phyloP scores from a whole-genome alignment of 768 basidiomycete genomes.

The Pulveroboletus frians region DNA sequence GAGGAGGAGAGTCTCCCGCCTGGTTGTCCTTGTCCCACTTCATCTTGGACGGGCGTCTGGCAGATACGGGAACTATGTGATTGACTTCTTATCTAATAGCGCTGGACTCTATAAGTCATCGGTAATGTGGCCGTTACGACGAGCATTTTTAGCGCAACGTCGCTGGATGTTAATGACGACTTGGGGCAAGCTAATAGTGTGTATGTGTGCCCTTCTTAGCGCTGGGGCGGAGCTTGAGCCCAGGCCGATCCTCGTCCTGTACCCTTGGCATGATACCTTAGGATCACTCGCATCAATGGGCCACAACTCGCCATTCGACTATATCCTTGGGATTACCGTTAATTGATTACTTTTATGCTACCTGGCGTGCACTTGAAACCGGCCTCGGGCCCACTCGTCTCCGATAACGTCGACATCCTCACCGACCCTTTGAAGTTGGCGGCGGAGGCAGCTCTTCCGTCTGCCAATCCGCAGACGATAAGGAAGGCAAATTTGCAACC shows the following conservation, averaged over 20 bases:
- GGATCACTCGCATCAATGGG: not conserved
- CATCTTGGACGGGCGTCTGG: not conserved
- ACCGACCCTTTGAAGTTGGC: slow-evolving; percentile 12
- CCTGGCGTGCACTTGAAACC: not conserved
- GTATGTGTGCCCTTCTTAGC: too few relatives aligned
- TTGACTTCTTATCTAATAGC: too few relatives aligned
- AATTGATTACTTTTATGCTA: not conserved
- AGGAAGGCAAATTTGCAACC: slow-evolving; percentile 39
- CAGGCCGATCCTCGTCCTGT: too few relatives aligned
- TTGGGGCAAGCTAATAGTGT: too few relatives aligned
- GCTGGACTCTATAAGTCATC: too few relatives aligned
- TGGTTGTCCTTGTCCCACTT: slow-evolving; percentile 8
- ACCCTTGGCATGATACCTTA: too few relatives aligned
- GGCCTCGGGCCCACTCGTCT: not conserved
- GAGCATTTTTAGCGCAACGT: too few relatives aligned
- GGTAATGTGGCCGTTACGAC: too few relatives aligned
- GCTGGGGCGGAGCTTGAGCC: too few relatives aligned
- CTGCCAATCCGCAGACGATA: slow-evolving; percentile 50
- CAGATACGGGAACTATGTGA: too few relatives aligned
- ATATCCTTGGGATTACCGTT: not conserved
- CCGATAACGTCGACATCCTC: not conserved
- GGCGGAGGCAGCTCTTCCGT: slow-evolving; percentile 47
- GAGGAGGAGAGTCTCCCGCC: slow-evolving; percentile 10
- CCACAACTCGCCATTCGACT: too few relatives aligned
- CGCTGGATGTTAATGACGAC: too few relatives aligned